These are phyloP conservation scores for Pythium oligandrum DNA, from an alignment of 352 stramenopile genomes.

Conservation along the genomic window DNA sequence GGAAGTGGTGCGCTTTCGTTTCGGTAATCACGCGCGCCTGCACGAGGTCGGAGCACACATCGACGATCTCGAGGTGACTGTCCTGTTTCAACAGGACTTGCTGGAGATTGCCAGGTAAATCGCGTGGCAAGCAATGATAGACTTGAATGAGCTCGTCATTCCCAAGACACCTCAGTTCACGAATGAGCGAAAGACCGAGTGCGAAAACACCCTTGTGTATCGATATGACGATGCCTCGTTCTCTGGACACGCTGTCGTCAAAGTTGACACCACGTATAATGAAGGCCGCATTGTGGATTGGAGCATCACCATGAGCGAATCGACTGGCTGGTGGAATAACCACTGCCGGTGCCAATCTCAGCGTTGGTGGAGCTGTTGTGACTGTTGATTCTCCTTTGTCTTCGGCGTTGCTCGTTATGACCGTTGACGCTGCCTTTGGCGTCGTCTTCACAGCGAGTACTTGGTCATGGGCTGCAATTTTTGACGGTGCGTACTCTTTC, in stretches of 20 bases:
- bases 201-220: conserved; percentile 41
- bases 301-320: background rate
- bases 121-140: conserved; percentile 36
- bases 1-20: conserved; percentile 28
- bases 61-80: conserved; percentile 47
- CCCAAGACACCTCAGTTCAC: conserved; percentile 36
- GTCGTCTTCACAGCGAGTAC: no score
- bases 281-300: conserved; percentile 4
- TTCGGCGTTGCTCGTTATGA: no score
- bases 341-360: no score
- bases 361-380: no score
- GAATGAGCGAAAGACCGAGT: conserved; percentile 54
- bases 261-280: conserved; percentile 21
- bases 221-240: conserved; percentile 31
- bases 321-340: background rate
- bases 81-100: conserved; percentile 39
- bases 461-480: no score
- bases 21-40: background rate
- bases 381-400: no score
- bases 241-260: conserved; percentile 17
- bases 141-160: conserved; percentile 39
- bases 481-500: no score
- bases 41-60: conserved; percentile 46
- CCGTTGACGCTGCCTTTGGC: no score
- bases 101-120: conserved; percentile 29